Conservation (phyloP, 73 alveolate species). For the Paramecium pentaurelia region DNA sequence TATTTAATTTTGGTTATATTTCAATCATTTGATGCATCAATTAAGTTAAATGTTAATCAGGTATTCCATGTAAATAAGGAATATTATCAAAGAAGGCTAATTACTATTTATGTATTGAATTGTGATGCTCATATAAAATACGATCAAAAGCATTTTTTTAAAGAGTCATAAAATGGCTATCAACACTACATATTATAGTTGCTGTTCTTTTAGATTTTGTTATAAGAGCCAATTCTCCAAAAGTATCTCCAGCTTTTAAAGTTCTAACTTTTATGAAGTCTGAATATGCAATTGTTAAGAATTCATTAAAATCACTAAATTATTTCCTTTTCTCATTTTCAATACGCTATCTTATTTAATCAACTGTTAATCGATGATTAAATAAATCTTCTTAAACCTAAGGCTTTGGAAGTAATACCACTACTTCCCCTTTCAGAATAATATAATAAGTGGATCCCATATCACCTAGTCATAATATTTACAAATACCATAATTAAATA, state of each 20-base stretch:
- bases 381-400: background rate
- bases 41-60: background rate
- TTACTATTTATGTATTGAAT: background rate
- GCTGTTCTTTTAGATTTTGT: constrained; percentile 91
- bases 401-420: constrained; percentile 52
- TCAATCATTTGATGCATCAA: background rate
- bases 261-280: constrained; percentile 69
- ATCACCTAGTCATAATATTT: constrained; percentile 19
- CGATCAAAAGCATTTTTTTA: constrained; percentile 71
- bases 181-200: constrained; percentile 81
- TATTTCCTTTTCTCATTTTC: background rate
- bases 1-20: background rate
- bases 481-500: constrained; percentile 38
- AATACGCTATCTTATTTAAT: background rate
- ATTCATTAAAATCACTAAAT: constrained; percentile 30
- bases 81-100: background rate
- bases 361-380: background rate
- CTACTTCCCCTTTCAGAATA: constrained; percentile 39
- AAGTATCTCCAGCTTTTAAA: constrained; percentile 81
- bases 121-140: constrained; percentile 49
- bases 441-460: constrained; percentile 35
- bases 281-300: background rate
- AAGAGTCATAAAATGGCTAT: constrained; percentile 82
- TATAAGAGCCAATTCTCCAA: constrained; percentile 95
- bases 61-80: background rate